Evolutionary conservation across 805 yeast genomes (phyloP).

Genomic region (Debaryomyces hansenii): DNA sequence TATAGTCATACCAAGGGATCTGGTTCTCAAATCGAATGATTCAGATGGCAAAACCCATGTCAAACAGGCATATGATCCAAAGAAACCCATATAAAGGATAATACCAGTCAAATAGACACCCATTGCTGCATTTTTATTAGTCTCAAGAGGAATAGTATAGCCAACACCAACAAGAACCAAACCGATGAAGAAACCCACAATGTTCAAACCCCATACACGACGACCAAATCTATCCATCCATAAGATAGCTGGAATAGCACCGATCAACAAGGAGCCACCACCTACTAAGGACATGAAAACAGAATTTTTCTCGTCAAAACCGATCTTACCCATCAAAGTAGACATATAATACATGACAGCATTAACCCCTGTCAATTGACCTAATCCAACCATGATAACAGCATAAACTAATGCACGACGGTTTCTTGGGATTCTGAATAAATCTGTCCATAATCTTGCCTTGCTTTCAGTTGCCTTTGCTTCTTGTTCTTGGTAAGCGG

Average conservation of each 20-base stretch:
- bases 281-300: conserved; percentile 71
- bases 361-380: conserved; percentile 69
- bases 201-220: conserved; percentile 59
- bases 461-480: conserved; percentile 32
- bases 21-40: conserved; percentile 56
- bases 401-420: conserved; percentile 63
- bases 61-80: conserved; percentile 64
- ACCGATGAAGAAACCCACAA: conserved; percentile 60
- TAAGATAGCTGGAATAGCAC: conserved; percentile 65
- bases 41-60: conserved; percentile 74
- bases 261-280: conserved; percentile 61
- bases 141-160: conserved; percentile 40
- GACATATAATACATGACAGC: conserved; percentile 68
- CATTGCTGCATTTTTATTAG: conserved; percentile 47
- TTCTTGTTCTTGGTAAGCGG: conserved; percentile 48
- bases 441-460: conserved; percentile 47
- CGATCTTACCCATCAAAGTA: conserved; percentile 54
- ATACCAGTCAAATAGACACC: conserved; percentile 65
- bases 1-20: conserved; percentile 67
- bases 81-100: conserved; percentile 63
- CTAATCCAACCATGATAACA: conserved; percentile 55
- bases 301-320: conserved; percentile 50
- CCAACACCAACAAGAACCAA: conserved; percentile 61
- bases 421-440: conserved; percentile 55
- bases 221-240: conserved; percentile 60